A percentile compares a stretch with the other conserved stretches of the same genome.
Conservation (phyloP, 1,139 yeast species). For the Candida frijolesensis region DNA sequence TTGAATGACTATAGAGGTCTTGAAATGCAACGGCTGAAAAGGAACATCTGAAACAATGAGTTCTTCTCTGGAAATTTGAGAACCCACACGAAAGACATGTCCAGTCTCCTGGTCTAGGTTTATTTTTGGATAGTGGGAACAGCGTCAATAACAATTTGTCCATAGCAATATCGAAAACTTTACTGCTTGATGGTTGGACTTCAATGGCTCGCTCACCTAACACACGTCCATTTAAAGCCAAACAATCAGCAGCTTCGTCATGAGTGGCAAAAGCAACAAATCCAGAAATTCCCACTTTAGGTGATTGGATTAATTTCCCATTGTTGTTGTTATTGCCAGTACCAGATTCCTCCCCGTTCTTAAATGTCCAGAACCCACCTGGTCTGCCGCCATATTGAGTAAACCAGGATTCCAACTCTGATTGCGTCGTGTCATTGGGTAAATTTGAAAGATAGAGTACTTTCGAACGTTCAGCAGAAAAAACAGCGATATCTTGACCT, state of each 20-base stretch:
- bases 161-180: slow-evolving; percentile 77
- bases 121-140: slow-evolving; percentile 84
- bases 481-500: slow-evolving; percentile 67
- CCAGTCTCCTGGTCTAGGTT: slow-evolving; percentile 98
- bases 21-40: slow-evolving; percentile 71
- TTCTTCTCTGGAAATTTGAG: slow-evolving; percentile 90
- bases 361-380: slow-evolving; percentile 85
- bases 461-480: slow-evolving; percentile 71
- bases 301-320: slow-evolving; percentile 7
- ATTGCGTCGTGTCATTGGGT: slow-evolving; percentile 85
- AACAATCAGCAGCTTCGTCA: slow-evolving; percentile 80
- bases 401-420: slow-evolving; percentile 91
- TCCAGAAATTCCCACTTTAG: slow-evolving; percentile 54
- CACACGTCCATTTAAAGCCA: slow-evolving; percentile 78
- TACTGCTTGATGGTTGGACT: slow-evolving; percentile 81
- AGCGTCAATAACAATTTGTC: slow-evolving; percentile 65
- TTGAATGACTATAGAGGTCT: slow-evolving; percentile 32
- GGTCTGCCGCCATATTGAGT: slow-evolving; percentile 86
- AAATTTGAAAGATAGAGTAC: slow-evolving; percentile 78
- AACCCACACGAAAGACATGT: slow-evolving; percentile 96
- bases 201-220: slow-evolving; percentile 76
- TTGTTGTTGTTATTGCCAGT: slow-evolving; percentile 11
- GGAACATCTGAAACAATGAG: slow-evolving; percentile 91
- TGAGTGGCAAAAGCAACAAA: slow-evolving; percentile 85
- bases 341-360: slow-evolving; percentile 45